These are phyloP conservation scores for Trichoderma orchidacearum DNA, from an alignment of 495 filamentous ascomycete genomes.

Conservation along the genomic window DNA sequence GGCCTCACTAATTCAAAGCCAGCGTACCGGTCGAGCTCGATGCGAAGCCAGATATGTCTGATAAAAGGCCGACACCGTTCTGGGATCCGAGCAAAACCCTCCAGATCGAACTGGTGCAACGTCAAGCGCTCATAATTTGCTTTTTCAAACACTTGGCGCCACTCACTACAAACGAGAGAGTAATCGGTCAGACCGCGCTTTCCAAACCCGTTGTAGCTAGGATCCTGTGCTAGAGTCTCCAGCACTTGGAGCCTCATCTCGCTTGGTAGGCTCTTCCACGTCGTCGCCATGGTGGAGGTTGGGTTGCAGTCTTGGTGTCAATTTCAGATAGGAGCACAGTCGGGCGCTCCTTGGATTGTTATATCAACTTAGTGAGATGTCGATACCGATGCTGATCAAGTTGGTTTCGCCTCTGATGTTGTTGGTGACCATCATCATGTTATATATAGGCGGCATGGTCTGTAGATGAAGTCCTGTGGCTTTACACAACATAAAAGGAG, in stretches of 20 bases:
- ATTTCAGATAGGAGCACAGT: no score
- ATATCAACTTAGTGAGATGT: no score
- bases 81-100: background rate
- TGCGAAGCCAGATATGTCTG: background rate
- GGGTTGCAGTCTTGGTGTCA: no score
- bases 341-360: no score
- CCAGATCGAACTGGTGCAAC: background rate
- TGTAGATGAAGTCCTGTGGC: no score
- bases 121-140: background rate
- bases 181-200: background rate
- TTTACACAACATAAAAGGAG: no score
- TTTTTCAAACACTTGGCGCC: background rate
- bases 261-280: background rate
- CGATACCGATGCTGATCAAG: no score
- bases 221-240: background rate
- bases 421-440: no score
- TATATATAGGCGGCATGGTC: no score
- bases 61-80: background rate
- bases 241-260: background rate
- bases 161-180: background rate
- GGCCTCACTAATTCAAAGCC: background rate
- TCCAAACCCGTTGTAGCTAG: no score
- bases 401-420: no score
- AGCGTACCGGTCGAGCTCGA: background rate
- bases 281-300: background rate